Evolutionary conservation across 805 yeast species (phyloP).

Genomic region (Wickerhamiella sergipiensis): DNA sequence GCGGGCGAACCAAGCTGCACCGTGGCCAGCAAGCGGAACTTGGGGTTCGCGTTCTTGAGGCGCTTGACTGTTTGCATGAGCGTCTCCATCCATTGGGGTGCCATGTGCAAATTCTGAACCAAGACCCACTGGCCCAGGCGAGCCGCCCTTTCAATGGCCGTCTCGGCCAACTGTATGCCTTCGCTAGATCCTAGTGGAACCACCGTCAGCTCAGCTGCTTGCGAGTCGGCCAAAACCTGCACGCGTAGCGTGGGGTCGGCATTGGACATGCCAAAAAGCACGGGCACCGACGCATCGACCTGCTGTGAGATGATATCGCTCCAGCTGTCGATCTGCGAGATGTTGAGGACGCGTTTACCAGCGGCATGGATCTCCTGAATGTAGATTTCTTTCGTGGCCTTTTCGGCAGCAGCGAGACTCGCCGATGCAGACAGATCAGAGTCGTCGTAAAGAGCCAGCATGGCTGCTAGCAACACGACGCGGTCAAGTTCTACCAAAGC

Average conservation of each 20-base stretch:
- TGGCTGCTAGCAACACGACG: constrained; percentile 28
- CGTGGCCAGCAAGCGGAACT: constrained; percentile 52
- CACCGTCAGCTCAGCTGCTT: constrained; percentile 21
- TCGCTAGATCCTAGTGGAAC: constrained; percentile 70
- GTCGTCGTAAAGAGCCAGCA: constrained; percentile 15
- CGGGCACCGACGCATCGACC: constrained; percentile 26
- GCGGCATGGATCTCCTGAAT: background rate
- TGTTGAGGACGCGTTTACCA: background rate
- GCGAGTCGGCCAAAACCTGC: constrained; percentile 29
- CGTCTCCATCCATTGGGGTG: constrained; percentile 1
- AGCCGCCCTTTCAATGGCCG: constrained; percentile 34
- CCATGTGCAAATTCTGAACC: constrained; percentile 69
- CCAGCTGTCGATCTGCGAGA: background rate
- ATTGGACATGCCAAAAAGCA: constrained; percentile 47
- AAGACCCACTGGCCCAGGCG: constrained; percentile 55
- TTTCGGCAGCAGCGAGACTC: background rate
- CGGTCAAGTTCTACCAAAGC: constrained; percentile 35
- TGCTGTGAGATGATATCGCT: constrained; percentile 6
- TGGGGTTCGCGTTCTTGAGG: constrained; percentile 13
- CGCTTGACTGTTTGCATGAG: constrained; percentile 22
- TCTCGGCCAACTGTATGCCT: constrained; percentile 42
- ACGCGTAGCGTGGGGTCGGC: constrained; percentile 53
- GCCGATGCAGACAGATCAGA: background rate
- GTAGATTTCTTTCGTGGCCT: background rate
- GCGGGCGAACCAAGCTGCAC: constrained; percentile 34